phyloP scores from a whole-genome alignment of 148 eudicot species.

The Vaccinium vitisidaea region DNA sequence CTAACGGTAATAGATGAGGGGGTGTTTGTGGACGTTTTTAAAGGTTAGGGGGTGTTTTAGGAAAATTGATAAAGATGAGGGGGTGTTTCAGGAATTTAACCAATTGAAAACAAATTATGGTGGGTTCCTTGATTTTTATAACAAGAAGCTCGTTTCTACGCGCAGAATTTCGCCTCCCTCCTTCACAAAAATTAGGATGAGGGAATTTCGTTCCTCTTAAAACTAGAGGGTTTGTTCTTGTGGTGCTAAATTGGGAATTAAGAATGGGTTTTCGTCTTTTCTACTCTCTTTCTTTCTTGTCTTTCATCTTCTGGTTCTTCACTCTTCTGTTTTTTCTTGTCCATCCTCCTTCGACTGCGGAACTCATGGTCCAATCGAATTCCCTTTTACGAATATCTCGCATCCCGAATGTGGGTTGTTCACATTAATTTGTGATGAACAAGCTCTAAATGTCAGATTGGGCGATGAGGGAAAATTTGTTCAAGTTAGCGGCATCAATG shows the following conservation, averaged over 20 bases:
- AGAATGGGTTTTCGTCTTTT: background rate
- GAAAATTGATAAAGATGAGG: too few relatives aligned
- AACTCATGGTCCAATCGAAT: constrained; percentile 3
- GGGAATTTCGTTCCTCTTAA: too few relatives aligned
- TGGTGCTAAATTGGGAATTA: background rate
- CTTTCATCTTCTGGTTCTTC: background rate
- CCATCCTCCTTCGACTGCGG: constrained; percentile 35
- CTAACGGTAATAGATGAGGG: too few relatives aligned
- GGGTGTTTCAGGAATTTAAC: too few relatives aligned
- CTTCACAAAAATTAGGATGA: too few relatives aligned
- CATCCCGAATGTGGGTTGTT: constrained; percentile 32
- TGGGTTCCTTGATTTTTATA: background rate
- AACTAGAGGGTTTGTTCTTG: too few relatives aligned
- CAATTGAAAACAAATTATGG: too few relatives aligned
- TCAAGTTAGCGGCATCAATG: too few relatives aligned
- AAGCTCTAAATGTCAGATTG: constrained; percentile 15
- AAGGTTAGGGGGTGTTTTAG: too few relatives aligned
- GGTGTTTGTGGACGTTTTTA: too few relatives aligned
- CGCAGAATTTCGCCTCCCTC: too few relatives aligned
- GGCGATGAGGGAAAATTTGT: background rate
- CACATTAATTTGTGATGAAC: constrained; percentile 25
- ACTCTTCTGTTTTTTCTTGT: constrained; percentile 10
- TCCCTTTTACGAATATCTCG: constrained; percentile 47
- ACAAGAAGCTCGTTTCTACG: background rate
- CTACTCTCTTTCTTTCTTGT: background rate